Evolutionary conservation across 1,139 yeast species (phyloP), one percentile per base, ranked within the genome.

Genomic region (Geotrichum macrosporum): DNA sequence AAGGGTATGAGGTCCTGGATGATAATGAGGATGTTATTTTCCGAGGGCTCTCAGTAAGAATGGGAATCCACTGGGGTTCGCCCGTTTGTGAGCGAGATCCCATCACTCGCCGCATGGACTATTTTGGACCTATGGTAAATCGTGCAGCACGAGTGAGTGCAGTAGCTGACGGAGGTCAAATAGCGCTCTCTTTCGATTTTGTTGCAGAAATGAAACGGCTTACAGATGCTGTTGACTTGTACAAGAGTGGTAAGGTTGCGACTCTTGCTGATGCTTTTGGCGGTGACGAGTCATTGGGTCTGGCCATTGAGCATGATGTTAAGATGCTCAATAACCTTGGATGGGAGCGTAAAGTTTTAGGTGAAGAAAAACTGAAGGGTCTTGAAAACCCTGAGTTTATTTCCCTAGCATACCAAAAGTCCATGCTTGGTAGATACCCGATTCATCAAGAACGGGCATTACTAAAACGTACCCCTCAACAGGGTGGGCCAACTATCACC

Each of bases 11-110:
- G 56, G 78, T 89, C 3, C 74, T 81, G 15, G 95, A 87, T 63
- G 73, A 73, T 6, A 65, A 74, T 10, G 84, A 83, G 1, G 66
- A 61, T 18, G 64, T 78, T 0, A 76, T 92, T 6, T 92, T 82
- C 66, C 73, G 94, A 50, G 99, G 99, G 1, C 69, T 92, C 44
- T 84, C 95, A 0, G 99, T 92, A 5, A 77, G 99, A 61, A 92
- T 92, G 97, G 98, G 98, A 52, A 78, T 87, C 42, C 97, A 92
- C 65, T 92, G 97, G 95, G 99, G 99, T 50, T 74, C 84, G 1
- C 98, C 99, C 0, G 96, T 92, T 39, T 87, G 95, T 60, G 99
- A 94, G 63, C 78, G 85, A 3, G 98, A 92, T 71, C 84, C 92
- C 50, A 88, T 89, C 47, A 92, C 98, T 0, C 79, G 89, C 55